phyloP scores from a whole-genome alignment of 2,329 filamentous ascomycete genomes.

The Aspergillus sp. region DNA sequence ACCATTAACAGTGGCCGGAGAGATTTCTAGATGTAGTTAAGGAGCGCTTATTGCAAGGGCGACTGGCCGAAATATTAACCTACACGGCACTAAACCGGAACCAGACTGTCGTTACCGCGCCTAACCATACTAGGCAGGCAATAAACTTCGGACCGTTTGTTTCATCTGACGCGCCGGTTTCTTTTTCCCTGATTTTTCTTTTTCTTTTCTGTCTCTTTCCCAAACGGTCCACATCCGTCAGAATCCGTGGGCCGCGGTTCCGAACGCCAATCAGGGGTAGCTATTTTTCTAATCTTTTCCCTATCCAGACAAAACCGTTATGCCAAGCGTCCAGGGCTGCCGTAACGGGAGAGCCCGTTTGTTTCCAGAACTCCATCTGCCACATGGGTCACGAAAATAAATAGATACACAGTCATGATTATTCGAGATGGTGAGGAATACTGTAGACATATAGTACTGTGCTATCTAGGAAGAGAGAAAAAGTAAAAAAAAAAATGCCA shows the following conservation, averaged over 20 bases:
- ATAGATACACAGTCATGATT: not conserved
- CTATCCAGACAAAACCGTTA: constrained; percentile 25
- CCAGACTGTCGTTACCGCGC: not conserved
- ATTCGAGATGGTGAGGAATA: not conserved
- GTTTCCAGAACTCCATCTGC: constrained; percentile 21
- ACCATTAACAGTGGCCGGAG: not conserved
- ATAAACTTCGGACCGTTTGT: not conserved
- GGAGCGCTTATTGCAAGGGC: not conserved
- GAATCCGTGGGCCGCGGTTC: not conserved
- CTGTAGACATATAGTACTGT: not conserved
- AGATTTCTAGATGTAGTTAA: not conserved
- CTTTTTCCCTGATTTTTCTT: not conserved
- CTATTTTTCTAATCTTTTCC: constrained; percentile 6
- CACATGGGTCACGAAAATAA: constrained; percentile 18
- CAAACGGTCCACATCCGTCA: not conserved
- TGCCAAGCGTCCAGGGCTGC: constrained; percentile 18
- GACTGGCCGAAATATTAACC: not conserved
- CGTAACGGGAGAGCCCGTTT: constrained; percentile 27
- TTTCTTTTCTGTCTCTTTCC: not conserved
- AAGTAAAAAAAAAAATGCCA: not conserved
- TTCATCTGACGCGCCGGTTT: not conserved
- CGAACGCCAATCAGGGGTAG: too few species aligned
- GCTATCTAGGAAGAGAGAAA: not conserved
- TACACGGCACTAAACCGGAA: not conserved
- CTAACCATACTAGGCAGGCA: not conserved